Conservation (phyloP, 805 yeast genomes). For the Candida lessepsii region DNA sequence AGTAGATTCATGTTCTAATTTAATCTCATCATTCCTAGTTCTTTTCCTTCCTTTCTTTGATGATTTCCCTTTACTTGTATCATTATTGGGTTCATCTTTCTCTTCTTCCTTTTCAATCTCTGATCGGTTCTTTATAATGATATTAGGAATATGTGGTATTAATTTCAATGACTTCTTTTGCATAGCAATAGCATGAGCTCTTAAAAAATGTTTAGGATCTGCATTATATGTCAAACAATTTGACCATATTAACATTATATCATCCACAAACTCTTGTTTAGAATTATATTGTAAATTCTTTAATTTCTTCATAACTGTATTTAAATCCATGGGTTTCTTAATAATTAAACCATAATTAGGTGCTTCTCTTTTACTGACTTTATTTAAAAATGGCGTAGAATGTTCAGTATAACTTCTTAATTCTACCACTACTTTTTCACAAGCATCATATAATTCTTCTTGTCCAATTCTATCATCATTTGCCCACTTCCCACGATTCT, state of each 20-base stretch:
- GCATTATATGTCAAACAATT: conserved; percentile 92
- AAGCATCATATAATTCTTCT: conserved; percentile 95
- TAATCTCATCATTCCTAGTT: conserved; percentile 33
- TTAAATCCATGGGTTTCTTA: conserved; percentile 93
- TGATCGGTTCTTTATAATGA: conserved; percentile 66
- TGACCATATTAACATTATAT: conserved; percentile 90
- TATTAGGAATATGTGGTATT: conserved; percentile 86
- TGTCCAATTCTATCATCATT: conserved; percentile 94
- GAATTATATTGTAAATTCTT: conserved; percentile 78
- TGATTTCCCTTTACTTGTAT: conserved; percentile 36
- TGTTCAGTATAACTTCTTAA: conserved; percentile 92
- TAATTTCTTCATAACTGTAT: conserved; percentile 88
- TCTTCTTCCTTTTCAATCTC: conserved; percentile 69
- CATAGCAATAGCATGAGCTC: conserved; percentile 96
- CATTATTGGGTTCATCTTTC: conserved; percentile 22
- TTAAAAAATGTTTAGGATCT: conserved; percentile 86
- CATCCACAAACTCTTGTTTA: conserved; percentile 91
- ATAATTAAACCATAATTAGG: conserved; percentile 92
- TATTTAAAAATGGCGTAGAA: conserved; percentile 91
- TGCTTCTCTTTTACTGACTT: conserved; percentile 97
- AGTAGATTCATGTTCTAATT: conserved; percentile 25
- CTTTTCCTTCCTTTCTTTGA: conserved; percentile 43
- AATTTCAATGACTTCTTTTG: conserved; percentile 78
- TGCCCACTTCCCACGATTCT: conserved; percentile 97
- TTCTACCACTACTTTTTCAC: conserved; percentile 91